These are phyloP conservation scores for Avena eriantha DNA, from an alignment of 176 grass and related monocot genomes.

Conservation along the genomic window DNA sequence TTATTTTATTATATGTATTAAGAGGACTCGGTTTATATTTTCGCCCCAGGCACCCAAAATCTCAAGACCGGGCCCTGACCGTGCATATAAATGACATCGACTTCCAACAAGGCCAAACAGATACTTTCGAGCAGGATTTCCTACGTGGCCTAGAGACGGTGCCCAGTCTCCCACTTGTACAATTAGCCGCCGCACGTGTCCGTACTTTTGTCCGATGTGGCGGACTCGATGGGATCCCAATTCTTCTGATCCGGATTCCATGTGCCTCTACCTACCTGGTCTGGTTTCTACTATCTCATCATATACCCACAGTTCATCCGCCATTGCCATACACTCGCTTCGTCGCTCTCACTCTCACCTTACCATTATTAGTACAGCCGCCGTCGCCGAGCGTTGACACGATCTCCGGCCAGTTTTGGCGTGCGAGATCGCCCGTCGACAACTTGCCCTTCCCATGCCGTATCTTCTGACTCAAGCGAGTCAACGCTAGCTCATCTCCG, in stretches of 20 bases:
- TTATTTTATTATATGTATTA: too few relatives aligned
- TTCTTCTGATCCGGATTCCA: not conserved
- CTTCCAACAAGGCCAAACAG: too few relatives aligned
- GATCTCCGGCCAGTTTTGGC: not conserved
- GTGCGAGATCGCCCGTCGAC: not conserved
- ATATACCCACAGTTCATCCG: not conserved
- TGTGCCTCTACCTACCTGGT: not conserved
- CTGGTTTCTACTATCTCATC: not conserved
- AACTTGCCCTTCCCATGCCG: not conserved
- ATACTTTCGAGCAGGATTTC: too few relatives aligned
- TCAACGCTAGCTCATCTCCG: not conserved
- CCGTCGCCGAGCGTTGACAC: conserved; percentile 24
- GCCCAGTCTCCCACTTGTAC: not conserved
- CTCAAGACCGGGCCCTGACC: too few relatives aligned
- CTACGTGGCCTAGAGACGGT: too few relatives aligned
- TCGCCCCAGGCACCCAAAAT: too few relatives aligned
- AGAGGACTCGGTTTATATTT: too few relatives aligned
- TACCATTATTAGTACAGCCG: not conserved
- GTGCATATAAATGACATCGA: too few relatives aligned
- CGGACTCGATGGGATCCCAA: not conserved
- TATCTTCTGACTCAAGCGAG: not conserved
- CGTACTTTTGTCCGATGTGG: not conserved
- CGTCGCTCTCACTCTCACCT: not conserved
- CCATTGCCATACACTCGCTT: not conserved
- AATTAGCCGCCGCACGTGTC: not conserved